Evolutionary conservation across 805 yeast species (phyloP).

Genomic region (Saccharomycopsis schoenii): DNA sequence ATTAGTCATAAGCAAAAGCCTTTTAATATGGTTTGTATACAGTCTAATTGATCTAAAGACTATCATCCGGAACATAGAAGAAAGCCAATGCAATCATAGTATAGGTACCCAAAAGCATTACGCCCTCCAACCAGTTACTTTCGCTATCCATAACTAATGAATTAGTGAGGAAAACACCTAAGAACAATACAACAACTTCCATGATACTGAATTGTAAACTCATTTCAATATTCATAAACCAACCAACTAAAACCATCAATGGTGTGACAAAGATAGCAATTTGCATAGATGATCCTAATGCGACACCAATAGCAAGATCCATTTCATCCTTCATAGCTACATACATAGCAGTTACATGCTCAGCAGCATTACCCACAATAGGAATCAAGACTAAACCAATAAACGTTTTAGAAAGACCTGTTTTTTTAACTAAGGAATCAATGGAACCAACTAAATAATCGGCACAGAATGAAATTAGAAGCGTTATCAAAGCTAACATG

Average conservation of each 20-base stretch:
- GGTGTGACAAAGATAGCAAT: conserved; percentile 94
- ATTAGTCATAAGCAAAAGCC: background rate
- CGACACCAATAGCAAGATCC: conserved; percentile 96
- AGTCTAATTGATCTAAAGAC: background rate
- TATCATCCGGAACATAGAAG: conserved; percentile 66
- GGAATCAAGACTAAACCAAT: conserved; percentile 91
- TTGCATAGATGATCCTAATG: conserved; percentile 91
- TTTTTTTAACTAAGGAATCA: conserved; percentile 71
- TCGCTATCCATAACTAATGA: conserved; percentile 88
- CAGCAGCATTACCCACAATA: conserved; percentile 97
- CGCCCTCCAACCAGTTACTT: conserved; percentile 94
- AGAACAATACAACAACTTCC: conserved; percentile 85
- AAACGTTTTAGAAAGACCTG: conserved; percentile 88
- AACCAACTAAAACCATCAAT: conserved; percentile 84
- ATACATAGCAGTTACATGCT: conserved; percentile 91
- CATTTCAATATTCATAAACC: conserved; percentile 88
- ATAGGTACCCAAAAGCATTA: conserved; percentile 80
- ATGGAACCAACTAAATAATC: conserved; percentile 90
- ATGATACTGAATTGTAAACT: conserved; percentile 82
- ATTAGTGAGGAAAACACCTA: conserved; percentile 79
- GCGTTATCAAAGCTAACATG: conserved; percentile 51
- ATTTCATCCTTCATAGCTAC: conserved; percentile 94
- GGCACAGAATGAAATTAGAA: conserved; percentile 81
- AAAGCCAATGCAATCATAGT: conserved; percentile 82
- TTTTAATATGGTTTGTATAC: no score